Evolutionary conservation across 352 stramenopile genomes (phyloP).

Genomic region (Pythium aquatile): DNA sequence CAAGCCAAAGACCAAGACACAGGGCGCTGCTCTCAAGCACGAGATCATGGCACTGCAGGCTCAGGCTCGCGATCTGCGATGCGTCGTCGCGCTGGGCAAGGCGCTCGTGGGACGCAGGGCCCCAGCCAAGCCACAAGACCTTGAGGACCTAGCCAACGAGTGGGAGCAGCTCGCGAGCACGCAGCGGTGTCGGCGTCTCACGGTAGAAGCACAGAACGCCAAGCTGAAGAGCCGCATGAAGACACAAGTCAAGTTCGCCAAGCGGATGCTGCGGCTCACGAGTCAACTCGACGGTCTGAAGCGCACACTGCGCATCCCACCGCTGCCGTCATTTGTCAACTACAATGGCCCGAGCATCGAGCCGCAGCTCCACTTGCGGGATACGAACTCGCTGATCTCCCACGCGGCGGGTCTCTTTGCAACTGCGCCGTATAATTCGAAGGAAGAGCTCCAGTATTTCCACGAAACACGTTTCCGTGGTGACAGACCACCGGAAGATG

Average conservation of each 20-base stretch:
- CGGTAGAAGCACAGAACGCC: background rate
- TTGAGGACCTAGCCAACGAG: background rate
- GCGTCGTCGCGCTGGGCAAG: background rate
- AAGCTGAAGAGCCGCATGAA: background rate
- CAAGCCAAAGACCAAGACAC: background rate
- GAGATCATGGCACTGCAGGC: background rate
- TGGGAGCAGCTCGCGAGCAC: background rate
- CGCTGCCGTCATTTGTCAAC: background rate
- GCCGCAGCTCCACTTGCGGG: background rate
- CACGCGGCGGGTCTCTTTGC: background rate
- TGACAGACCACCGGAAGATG: background rate
- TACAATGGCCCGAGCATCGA: background rate
- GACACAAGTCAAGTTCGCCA: background rate
- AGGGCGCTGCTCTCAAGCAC: background rate
- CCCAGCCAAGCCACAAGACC: background rate
- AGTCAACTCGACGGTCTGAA: background rate
- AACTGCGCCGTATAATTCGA: background rate
- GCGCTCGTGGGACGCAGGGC: background rate
- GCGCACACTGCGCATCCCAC: background rate
- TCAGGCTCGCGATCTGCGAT: background rate
- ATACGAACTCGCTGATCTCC: background rate
- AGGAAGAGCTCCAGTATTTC: background rate
- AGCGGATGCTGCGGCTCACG: background rate
- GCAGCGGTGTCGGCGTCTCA: background rate
- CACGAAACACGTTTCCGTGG: background rate